Base-by-base conservation (phyloP, 805 yeast genomes). In the Grigorovia yakushimaensis region DNA sequence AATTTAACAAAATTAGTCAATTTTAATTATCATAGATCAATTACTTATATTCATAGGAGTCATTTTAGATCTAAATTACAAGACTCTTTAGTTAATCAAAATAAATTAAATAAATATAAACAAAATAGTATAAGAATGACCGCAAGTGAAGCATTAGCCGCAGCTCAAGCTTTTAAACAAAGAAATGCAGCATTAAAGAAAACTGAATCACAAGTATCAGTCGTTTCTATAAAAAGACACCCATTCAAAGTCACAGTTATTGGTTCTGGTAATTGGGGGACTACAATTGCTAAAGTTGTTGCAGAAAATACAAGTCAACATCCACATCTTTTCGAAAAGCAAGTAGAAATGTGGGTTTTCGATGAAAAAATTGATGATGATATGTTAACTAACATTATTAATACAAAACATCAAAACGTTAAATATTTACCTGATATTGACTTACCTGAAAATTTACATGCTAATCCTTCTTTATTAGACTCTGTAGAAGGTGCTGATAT, bases 181-280 rank as follows among this genome's bases (percentile, higher is more conserved):
- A 33, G 18, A 33, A 33, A 33, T 33, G 37, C 37, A 33, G 42
- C 42, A 18, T 38, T 39, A 11, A 47, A 39, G 36, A 47, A 41
- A 42, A 13, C 41, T 5, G 52, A 49, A 37, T 42, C 48, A 10
- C 22, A 48, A 19, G 46, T 36, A 45, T 45, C 38, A 53, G 47
- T 40, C 45, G 43, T 47, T 10, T 40, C 39, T 22, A 21, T 48
- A 20, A 27, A 44, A 13, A 42, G 49, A n/a, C 35, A 57, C 22
- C 76, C 74, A 20, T 79, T 71, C 69, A 76, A 72, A 60, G 74
- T 82, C 40, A 74, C 88, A 39, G 86, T 88, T 46, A 81, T 91
- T 54, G 98, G 98, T 37, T 88, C 96, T 27, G 98, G 98, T 62
- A 91, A 91, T 70, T 91, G 98, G 84, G 98, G 98, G 54, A 87